Percentiles rank a stretch among this genome's conserved stretches.
Evolutionary conservation across 768 basidiomycete genomes (phyloP).

Genomic region (Cystoderma amianthinum): DNA sequence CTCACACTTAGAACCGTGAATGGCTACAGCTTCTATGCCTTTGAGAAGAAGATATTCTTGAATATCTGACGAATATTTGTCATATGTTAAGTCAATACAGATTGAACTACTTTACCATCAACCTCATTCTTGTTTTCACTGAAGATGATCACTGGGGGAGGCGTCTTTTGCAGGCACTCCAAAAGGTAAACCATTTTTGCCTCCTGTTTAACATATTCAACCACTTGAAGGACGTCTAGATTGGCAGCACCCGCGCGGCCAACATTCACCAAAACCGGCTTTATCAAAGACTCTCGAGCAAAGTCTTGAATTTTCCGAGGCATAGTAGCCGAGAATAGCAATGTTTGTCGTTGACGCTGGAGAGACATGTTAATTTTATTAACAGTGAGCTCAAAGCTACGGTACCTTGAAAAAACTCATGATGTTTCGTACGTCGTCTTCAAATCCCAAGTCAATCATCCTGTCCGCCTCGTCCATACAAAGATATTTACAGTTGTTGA

Average conservation of each 20-base stretch:
- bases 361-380: conserved; percentile 2
- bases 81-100: conserved; percentile 2
- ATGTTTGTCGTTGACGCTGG: conserved; percentile 94
- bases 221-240: conserved; percentile 91
- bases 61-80: conserved; percentile 58
- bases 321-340: conserved; percentile 99
- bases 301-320: conserved; percentile 99
- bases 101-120: conserved; percentile 58
- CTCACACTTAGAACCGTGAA: conserved; percentile 95
- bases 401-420: conserved; percentile 97
- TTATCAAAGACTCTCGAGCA: conserved; percentile 92
- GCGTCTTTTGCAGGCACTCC: conserved; percentile 96
- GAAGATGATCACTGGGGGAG: conserved; percentile 96
- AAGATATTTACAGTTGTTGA: conserved; percentile 91
- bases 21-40: conserved; percentile 97
- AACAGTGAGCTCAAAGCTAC: background rate
- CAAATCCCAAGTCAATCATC: conserved; percentile 99
- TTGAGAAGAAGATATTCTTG: conserved; percentile 96
- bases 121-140: conserved; percentile 99
- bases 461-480: conserved; percentile 99
- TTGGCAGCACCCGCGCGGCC: conserved; percentile 98
- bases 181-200: conserved; percentile 99
- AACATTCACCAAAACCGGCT: conserved; percentile 93
- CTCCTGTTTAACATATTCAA: conserved; percentile 99
- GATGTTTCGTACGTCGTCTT: conserved; percentile 97